These are phyloP conservation scores for Protomyces lactucae-debilis DNA, from an alignment of 1,139 yeast species.

Conservation along the genomic window DNA sequence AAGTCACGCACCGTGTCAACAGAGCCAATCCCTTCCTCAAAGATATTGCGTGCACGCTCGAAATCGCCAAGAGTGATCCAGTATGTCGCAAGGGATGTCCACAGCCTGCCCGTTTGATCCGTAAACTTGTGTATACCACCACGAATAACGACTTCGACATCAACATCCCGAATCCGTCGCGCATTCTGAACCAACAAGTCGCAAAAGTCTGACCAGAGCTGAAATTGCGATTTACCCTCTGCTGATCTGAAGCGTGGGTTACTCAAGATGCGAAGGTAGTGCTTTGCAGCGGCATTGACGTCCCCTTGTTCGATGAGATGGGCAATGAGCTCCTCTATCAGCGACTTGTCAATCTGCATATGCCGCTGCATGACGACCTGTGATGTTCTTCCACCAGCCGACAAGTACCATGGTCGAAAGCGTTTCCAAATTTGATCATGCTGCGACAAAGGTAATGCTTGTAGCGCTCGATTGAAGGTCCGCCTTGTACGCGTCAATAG, in stretches of 20 bases:
- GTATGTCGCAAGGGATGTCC: conserved; percentile 50
- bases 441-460: conserved; percentile 48
- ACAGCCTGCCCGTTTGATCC: conserved; percentile 55
- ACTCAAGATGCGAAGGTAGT: conserved; percentile 39
- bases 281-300: conserved; percentile 37
- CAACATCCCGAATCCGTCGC: conserved; percentile 31
- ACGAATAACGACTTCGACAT: conserved; percentile 42
- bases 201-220: conserved; percentile 49
- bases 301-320: conserved; percentile 35
- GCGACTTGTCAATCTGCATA: conserved; percentile 43
- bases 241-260: conserved; percentile 40
- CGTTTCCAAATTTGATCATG: conserved; percentile 62
- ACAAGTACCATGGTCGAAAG: conserved; percentile 50
- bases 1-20: conserved; percentile 60
- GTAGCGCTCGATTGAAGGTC: conserved; percentile 53
- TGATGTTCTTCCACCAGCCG: conserved; percentile 46
- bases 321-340: conserved; percentile 39
- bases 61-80: conserved; percentile 43
- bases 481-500: conserved; percentile 48
- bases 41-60: conserved; percentile 47
- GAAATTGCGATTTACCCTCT: conserved; percentile 43
- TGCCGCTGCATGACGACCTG: conserved; percentile 47
- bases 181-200: conserved; percentile 44
- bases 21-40: conserved; percentile 46
- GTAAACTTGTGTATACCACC: conserved; percentile 50